Conservation (phyloP, 495 filamentous ascomycete genomes). For the Bacidia gigantensis region DNA sequence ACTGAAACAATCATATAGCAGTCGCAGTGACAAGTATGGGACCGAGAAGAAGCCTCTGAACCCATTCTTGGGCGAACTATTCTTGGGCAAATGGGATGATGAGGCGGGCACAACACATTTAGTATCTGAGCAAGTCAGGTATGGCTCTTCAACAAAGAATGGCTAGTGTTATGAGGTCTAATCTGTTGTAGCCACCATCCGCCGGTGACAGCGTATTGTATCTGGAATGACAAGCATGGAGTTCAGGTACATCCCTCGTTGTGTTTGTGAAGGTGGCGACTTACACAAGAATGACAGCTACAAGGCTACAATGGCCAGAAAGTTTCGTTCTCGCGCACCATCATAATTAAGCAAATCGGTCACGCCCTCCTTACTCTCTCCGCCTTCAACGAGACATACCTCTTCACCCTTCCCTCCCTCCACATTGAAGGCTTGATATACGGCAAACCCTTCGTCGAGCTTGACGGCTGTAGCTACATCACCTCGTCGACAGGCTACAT, state of each 20-base stretch:
- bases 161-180: neutral
- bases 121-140: constrained; percentile 75
- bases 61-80: constrained; percentile 82
- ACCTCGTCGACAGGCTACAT: constrained; percentile 73
- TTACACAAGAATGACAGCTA: constrained; percentile 26
- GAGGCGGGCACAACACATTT: constrained; percentile 55
- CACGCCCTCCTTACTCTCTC: constrained; percentile 77
- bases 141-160: constrained; percentile 3
- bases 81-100: constrained; percentile 77
- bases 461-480: constrained; percentile 72
- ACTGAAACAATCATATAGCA: constrained; percentile 87
- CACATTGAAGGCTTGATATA: constrained; percentile 93
- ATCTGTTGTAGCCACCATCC: constrained; percentile 63
- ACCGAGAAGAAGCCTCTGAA: constrained; percentile 97
- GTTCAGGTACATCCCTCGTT: constrained; percentile 42
- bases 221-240: constrained; percentile 71
- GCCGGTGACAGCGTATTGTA: constrained; percentile 90
- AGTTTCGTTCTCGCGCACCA: constrained; percentile 81
- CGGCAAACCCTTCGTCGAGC: constrained; percentile 80
- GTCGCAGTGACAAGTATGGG: constrained; percentile 76
- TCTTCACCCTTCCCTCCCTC: constrained; percentile 84
- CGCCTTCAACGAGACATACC: constrained; percentile 50
- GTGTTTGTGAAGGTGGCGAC: neutral
- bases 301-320: constrained; percentile 98
- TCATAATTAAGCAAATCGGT: constrained; percentile 91